These are phyloP conservation scores for Blastobotrys raffinosifermentans DNA, from an alignment of 1,139 yeast genomes.

Conservation along the genomic window DNA sequence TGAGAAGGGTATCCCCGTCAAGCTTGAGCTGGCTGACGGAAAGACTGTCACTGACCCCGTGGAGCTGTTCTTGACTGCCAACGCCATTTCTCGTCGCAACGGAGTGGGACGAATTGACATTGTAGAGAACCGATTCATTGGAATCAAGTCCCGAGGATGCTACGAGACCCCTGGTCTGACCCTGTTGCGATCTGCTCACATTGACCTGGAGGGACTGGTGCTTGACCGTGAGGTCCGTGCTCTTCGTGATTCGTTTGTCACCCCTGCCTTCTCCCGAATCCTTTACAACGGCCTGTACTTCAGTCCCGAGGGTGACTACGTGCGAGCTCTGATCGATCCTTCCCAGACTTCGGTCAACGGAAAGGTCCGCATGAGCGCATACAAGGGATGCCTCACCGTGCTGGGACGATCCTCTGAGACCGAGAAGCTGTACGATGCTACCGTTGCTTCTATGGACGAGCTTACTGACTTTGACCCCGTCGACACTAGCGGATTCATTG, in stretches of 20 bases:
- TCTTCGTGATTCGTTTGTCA: constrained; percentile 91
- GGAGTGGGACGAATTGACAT: constrained; percentile 99
- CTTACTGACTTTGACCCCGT: constrained; percentile 96
- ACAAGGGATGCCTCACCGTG: constrained; percentile 80
- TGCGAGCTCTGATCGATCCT: constrained; percentile 87
- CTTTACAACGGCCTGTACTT: constrained; percentile 96
- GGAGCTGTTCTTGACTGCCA: constrained; percentile 86
- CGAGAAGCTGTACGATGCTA: constrained; percentile 94
- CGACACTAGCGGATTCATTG: constrained; percentile 95
- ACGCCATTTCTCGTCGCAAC: constrained; percentile 94
- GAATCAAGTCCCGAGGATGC: constrained; percentile 98
- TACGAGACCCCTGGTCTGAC: constrained; percentile 99
- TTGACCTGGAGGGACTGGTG: constrained; percentile 94
- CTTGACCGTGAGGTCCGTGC: constrained; percentile 97
- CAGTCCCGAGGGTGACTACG: constrained; percentile 96
- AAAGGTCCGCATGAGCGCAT: constrained; percentile 85
- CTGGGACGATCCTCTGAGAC: constrained; percentile 94
- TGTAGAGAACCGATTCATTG: constrained; percentile 97
- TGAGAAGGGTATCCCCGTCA: constrained; percentile 81
- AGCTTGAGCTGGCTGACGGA: constrained; percentile 51
- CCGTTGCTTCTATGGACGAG: constrained; percentile 98
- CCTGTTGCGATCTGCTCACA: constrained; percentile 84
- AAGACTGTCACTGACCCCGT: constrained; percentile 70
- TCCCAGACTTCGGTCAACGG: constrained; percentile 96
- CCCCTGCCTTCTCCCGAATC: constrained; percentile 83